phyloP scores from a whole-genome alignment of 768 basidiomycete genomes.

The Xerocomellus chrysenteron region DNA sequence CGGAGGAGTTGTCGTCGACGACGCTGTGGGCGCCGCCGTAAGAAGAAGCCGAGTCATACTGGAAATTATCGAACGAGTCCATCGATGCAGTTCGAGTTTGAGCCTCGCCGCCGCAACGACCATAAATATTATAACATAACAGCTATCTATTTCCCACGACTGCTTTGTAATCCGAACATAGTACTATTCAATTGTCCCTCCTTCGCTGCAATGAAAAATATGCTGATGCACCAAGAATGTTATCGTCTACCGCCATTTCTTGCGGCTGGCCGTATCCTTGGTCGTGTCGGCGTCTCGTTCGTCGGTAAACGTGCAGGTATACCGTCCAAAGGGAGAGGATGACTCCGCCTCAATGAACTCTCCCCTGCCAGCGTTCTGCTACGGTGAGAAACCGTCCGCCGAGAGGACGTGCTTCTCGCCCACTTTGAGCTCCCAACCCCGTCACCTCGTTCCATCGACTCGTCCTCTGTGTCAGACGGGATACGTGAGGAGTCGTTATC shows the following conservation, averaged over 20 bases:
- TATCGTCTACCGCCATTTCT: slow-evolving; percentile 47
- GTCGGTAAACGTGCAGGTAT: slow-evolving; percentile 37
- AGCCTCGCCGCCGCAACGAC: not conserved
- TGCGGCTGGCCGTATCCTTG: slow-evolving; percentile 46
- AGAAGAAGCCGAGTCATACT: slow-evolving; percentile 80
- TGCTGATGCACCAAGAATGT: not conserved
- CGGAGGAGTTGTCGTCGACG: slow-evolving; percentile 78
- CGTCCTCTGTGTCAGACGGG: slow-evolving; percentile 31
- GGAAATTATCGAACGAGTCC: slow-evolving; percentile 85
- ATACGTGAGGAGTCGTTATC: slow-evolving; percentile 27
- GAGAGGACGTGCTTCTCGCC: slow-evolving; percentile 26
- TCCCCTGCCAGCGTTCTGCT: slow-evolving; percentile 20
- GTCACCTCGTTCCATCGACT: slow-evolving; percentile 32
- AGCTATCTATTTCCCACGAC: slow-evolving; percentile 28
- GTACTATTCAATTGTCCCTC: no score
- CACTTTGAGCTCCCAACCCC: slow-evolving; percentile 30
- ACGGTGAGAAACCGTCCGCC: slow-evolving; percentile 15
- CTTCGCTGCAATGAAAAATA: no score
- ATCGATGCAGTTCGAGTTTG: slow-evolving; percentile 39
- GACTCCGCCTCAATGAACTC: slow-evolving; percentile 26
- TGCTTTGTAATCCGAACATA: slow-evolving; percentile 12
- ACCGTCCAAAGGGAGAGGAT: slow-evolving; percentile 29
- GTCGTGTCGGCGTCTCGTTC: slow-evolving; percentile 63
- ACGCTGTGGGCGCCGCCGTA: slow-evolving; percentile 68
- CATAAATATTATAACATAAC: slow-evolving; percentile 10